Base-by-base conservation (phyloP, 2,329 filamentous ascomycete species). In the Pseudocercospora fuligena region DNA sequence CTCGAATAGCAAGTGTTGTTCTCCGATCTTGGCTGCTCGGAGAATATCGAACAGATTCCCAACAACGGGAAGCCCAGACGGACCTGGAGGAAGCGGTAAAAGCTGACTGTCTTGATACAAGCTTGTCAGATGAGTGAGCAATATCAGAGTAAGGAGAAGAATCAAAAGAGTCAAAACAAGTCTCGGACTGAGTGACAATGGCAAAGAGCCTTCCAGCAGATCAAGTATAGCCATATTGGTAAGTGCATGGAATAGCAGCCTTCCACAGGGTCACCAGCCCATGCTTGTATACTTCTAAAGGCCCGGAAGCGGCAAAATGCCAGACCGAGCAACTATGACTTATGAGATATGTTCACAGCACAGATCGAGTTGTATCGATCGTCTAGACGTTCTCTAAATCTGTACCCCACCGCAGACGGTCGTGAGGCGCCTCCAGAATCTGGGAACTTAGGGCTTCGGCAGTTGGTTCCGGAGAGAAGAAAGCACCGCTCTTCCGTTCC, bases 1-100 rank as follows among this genome's bases (percentile, higher is more conserved):
- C 31, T 65, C 21, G 16, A 65, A 47, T 9, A 65, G 47, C 8
- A 65, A 36, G 54, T 62, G 63, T 27, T 65, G 59, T 36, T 65
- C 63, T 21, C 63, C 63, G n/a, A 49, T 25, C 25, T 61, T 29
- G 27, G 27, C 36, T 29, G 63, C 58, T 33, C 21, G 14, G n/a
- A 65, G 21, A 16, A 62, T 25, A 7, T 65, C 58, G 4, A 36
- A 53, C 12, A 65, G 33, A 21, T 62, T 62, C 5, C 63, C 58
- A n/a, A 62, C 27, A 2, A 54, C 9, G 19, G 63, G 56, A 11
- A 21, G 27, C 2, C 59, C 59, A 23, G 25, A 11, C 7, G 59
- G 59, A 16, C 43, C 59, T 33, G 59, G 58, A 31, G 59, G 59
- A 19, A 61, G 59, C 27, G 46, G 43, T 6, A 61, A n/a, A 14